A percentile compares a stretch with the other conserved stretches of the same genome.
Conservation (phyloP, 2,329 filamentous ascomycete species). For the Paradendryphiella salina region DNA sequence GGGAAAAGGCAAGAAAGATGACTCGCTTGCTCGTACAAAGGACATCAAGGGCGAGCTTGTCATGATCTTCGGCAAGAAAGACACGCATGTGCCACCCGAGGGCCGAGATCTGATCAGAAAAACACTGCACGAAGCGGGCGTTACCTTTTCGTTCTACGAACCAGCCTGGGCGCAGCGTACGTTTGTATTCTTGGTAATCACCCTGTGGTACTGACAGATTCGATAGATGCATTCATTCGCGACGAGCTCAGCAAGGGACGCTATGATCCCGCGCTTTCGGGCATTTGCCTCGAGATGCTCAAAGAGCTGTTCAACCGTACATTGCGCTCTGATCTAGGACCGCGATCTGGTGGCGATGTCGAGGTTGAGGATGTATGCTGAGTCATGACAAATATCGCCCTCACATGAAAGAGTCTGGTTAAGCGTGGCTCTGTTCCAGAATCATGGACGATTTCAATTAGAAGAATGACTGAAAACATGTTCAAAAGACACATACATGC, state of each 20-base stretch:
- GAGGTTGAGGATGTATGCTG: conserved; percentile 72
- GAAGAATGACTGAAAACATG: too few species aligned
- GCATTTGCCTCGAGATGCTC: conserved; percentile 88
- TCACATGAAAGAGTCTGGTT: not conserved
- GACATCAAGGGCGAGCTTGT: conserved; percentile 78
- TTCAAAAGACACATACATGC: too few species aligned
- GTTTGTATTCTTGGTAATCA: conserved; percentile 30
- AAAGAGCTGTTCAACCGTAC: conserved; percentile 80
- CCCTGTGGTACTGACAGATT: not conserved
- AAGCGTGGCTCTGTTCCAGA: too few species aligned
- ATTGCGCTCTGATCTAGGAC: conserved; percentile 77
- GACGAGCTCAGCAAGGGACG: conserved; percentile 93
- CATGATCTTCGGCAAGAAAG: conserved; percentile 90
- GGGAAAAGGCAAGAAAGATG: conserved; percentile 67
- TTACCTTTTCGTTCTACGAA: conserved; percentile 81
- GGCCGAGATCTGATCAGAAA: conserved; percentile 82
- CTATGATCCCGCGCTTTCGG: conserved; percentile 84
- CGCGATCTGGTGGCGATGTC: conserved; percentile 62
- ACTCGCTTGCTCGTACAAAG: conserved; percentile 62
- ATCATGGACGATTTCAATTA: too few species aligned
- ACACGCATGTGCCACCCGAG: conserved; percentile 83
- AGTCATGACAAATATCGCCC: not conserved
- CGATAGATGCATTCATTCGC: conserved; percentile 79
- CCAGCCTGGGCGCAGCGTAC: conserved; percentile 85
- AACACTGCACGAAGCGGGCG: conserved; percentile 75